A percentile compares a stretch with the other conserved stretches of the same genome.
These are phyloP conservation scores for Colletotrichum navitas DNA, from an alignment of 2,329 filamentous ascomycete species.

Conservation along the genomic window DNA sequence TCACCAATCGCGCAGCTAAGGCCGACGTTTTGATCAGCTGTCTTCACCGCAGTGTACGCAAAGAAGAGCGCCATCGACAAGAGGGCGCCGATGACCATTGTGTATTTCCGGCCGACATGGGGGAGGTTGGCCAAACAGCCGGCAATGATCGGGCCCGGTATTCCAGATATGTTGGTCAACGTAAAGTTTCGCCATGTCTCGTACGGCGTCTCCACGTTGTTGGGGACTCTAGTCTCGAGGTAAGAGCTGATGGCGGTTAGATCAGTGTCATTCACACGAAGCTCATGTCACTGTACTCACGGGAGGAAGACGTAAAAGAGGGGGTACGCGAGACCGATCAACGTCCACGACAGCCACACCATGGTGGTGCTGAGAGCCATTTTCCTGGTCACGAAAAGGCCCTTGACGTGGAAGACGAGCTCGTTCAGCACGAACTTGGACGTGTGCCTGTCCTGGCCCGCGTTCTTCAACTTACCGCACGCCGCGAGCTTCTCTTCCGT, in stretches of 20 bases:
- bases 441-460: constrained; percentile 47
- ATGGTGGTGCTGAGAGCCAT: constrained; percentile 72
- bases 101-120: constrained; percentile 72
- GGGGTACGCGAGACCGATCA: constrained; percentile 80
- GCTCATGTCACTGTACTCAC: constrained; percentile 48
- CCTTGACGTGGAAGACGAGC: constrained; percentile 66
- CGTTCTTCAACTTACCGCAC: constrained; percentile 56
- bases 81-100: constrained; percentile 75
- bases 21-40: constrained; percentile 71
- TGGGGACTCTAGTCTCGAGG: constrained; percentile 25
- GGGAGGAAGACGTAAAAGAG: constrained; percentile 82
- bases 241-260: constrained; percentile 23
- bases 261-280: not conserved
- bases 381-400: constrained; percentile 72
- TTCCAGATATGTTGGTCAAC: constrained; percentile 74
- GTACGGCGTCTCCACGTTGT: constrained; percentile 29
- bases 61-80: constrained; percentile 80
- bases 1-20: constrained; percentile 72
- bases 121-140: constrained; percentile 72
- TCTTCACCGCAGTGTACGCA: constrained; percentile 77
- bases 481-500: constrained; percentile 58
- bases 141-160: constrained; percentile 78
- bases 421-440: constrained; percentile 26
- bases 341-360: constrained; percentile 77
- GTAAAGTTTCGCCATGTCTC: constrained; percentile 81